Evolutionary conservation across 306 rosid genomes (phyloP), one percentile per base, ranked within the genome.

Genomic region (Herpetospermum pedunculosum): DNA sequence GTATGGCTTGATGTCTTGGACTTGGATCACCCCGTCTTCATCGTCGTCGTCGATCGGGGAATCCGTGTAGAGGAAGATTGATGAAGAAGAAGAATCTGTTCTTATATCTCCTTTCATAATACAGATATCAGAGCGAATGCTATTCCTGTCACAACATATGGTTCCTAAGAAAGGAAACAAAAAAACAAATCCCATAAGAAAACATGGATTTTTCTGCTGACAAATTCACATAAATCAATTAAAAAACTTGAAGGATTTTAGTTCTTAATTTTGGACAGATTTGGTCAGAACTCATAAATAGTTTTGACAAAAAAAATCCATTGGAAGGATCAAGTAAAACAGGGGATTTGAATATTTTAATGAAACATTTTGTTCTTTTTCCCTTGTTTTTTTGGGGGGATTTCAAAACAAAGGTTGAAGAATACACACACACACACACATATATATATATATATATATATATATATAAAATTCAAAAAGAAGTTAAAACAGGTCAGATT

Each of bases 41-140:
- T 50, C 23, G 49, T 37, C 81, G 25, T 28, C 38, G 5, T 32
- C 70, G 2, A 28, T 60, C 37, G 47, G 64, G 73, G 29, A 29
- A 80, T 70, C 82, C 28, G 67, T 81, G 83, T 83, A 95, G 58
- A 95, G 88, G 54, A 89, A 84, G 75, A 94, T 67, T 4, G 99
- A 85, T 46, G 86, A 86, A 55, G 99, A 88, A 54, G 86, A 49
- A 13, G 92, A 74, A 40, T 82, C 78, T 59, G 96, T 89, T 81
- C 97, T 85, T 34, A 94, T 77, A 67, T 94, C 97, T 73, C 99
- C 99, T 88, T 88, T 94, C 96, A 89, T 87, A 11, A 84, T 34
- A 73, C 99, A 94, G 10, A 94, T 53, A 84, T 94, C 99, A 23
- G 97, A 88, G 58, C 99, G 92, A 10, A 80, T 40, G 57, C 89